Evolutionary conservation across 148 eudicot genomes (phyloP), one percentile per base, ranked within the genome.

Genomic region (Nepenthes gracilis): DNA sequence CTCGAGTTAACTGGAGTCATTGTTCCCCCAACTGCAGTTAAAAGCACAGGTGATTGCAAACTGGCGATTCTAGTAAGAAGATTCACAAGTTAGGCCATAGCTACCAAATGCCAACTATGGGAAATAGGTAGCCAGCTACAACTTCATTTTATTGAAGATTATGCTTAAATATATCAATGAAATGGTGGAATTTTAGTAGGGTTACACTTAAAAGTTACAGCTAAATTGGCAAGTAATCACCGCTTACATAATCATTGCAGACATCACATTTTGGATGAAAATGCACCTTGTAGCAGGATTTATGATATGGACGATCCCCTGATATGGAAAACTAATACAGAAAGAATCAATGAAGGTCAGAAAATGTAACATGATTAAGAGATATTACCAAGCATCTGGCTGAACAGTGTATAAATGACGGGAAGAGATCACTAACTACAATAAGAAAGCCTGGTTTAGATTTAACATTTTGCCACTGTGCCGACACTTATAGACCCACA

Each of bases 221-320:
- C 36, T 6, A 13, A 37, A 62, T 14, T 53, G 37, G 23, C 47
- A 14, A 37, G 33, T 36, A 23, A 54, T 36, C 1, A 15, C 3
- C 37, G 59, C 95, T 80, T 84, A 92, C 96, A 86, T 78, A 92
- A 59, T 86, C 87, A 62, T 80, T 83, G 67, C 97, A 92, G 67
- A 92, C 96, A 76, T 83, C 97, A 70, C 96, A 88, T 66, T 92
- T 92, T 6, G 96, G 98, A 81, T 88, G 90, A 2, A 77, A 80
- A 61, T 81, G 59, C 84, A 84, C 88, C 70, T 78, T 88, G 75
- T 78, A 86, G 76, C 98, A 92, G 55, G 80, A 63, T 71, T 88
- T 92, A 47, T 92, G 98, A 72, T 92, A 92, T 37, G 98, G 78
- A 78, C 85, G 85, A 62, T 60, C 85, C 71, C 97, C 96, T 80